Conservation (phyloP, 1,284 basidiomycete genomes). For the Bondarzewia mesenterica region DNA sequence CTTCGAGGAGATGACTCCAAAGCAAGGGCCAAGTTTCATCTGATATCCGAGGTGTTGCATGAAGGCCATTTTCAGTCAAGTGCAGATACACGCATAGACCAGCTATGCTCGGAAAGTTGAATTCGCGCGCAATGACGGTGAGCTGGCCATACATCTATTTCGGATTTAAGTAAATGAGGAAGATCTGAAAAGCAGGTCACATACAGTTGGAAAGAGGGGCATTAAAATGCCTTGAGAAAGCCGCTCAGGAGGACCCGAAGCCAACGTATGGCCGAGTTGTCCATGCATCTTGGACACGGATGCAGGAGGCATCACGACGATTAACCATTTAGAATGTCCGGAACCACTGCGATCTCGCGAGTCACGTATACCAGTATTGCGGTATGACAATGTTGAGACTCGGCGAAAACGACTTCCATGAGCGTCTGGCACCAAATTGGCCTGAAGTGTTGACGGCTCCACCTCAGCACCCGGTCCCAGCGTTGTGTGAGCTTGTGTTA, state of each 20-base stretch:
- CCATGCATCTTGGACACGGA: conserved; percentile 53
- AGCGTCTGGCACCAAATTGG: not conserved
- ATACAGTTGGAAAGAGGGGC: conserved; percentile 68
- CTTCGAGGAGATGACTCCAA: conserved; percentile 58
- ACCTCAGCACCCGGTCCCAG: not conserved
- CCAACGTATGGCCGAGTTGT: conserved; percentile 50
- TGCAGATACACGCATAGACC: conserved; percentile 71
- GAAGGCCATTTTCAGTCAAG: conserved; percentile 44
- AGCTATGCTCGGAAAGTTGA: conserved; percentile 66
- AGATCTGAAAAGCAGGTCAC: conserved; percentile 20
- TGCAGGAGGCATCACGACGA: conserved; percentile 61
- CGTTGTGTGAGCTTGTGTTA: conserved; percentile 2
- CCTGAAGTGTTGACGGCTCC: not conserved
- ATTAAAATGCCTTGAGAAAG: conserved; percentile 63
- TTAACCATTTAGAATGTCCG: conserved; percentile 45
- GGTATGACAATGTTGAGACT: conserved; percentile 48
- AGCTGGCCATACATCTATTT: conserved; percentile 65
- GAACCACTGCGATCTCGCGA: conserved; percentile 33
- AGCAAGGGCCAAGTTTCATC: conserved; percentile 71
- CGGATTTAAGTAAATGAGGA: conserved; percentile 3
- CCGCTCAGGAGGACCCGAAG: conserved; percentile 51
- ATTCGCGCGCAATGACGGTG: conserved; percentile 70
- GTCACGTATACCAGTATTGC: conserved; percentile 43
- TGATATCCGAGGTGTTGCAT: conserved; percentile 59
- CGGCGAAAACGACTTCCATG: conserved; percentile 6